Conservation (phyloP, 306 rosid genomes). For the Prinsepia uniflora region DNA sequence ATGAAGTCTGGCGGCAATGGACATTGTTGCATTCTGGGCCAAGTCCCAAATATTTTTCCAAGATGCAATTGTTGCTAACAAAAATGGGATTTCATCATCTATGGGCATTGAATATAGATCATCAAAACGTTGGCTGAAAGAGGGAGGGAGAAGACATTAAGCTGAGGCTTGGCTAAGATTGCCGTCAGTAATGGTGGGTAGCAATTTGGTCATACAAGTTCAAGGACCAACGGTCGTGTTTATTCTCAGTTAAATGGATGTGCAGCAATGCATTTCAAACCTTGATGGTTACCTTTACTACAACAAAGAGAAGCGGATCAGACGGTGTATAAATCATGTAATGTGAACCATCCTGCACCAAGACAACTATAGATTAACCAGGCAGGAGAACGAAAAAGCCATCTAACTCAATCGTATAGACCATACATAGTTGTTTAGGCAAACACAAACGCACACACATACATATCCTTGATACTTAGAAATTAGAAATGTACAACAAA, state of each 20-base stretch:
- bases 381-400: constrained; percentile 9
- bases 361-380: constrained; percentile 19
- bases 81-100: no score
- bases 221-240: no score
- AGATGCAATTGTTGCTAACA: no score
- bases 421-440: not conserved
- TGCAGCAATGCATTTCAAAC: constrained; percentile 4
- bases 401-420: not conserved
- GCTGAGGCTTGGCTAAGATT: no score
- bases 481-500: not conserved
- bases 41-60: no score
- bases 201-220: no score
- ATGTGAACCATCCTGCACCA: constrained; percentile 60
- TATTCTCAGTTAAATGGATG: constrained; percentile 4
- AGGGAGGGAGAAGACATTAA: no score
- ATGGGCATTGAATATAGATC: no score
- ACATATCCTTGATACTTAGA: not conserved
- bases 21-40: no score
- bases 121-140: no score
- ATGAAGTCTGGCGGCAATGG: no score
- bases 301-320: constrained; percentile 77
- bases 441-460: not conserved
- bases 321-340: constrained; percentile 89
- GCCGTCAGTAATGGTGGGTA: no score
- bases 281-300: constrained; percentile 35